Evolutionary conservation across 768 basidiomycete species (phyloP), one percentile per base, ranked within the genome.

Genomic region (Suillus weaverae): DNA sequence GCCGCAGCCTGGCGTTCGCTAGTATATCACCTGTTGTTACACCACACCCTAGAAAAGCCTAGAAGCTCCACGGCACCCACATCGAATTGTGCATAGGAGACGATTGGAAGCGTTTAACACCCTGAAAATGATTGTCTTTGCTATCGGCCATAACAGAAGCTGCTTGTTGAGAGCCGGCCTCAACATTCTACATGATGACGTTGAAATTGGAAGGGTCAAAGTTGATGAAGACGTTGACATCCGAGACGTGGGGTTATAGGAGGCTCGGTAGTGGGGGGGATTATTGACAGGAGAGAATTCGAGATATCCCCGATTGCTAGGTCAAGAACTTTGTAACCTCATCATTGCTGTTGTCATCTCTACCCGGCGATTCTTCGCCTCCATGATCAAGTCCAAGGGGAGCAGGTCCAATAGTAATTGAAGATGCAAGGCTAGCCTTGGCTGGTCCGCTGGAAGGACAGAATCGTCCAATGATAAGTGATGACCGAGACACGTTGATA

Each of bases 41-140:
- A 68, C 65, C 26, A 6, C 53, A 62, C 55, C 35, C 35, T 16
- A 95, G 86, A 62, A 95, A 82, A 62, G 50, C 35, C 35, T 16
- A 95, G 86, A 62, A 95, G 83, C 74, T 94, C 87, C 35, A 84
- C 75, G 4, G 84, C 86, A 72, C 90, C 91, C 72, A 89, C 81
- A 65, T 83, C 83, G 48, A 53, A 60, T 43, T 53, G 65, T 65
- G 71, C 71, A 75, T 8, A 69, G 66, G 1, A 70, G 26, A 30
- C 30, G 22, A 61, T n/a, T 13, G 57, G 62, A 54, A 61, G 51
- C 18, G n/a, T 55, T 16, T 43, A 57, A 36, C 61, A 43, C 48
- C 62, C 50, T 7, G 62, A 64, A 51, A 60, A 26, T 32, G 50
- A 20, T 61, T n/a, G 54, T 62, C 62, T 13, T 64, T 51, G 50